phyloP scores from a whole-genome alignment of 441 rosid genomes.

The Syzygium syzygioides region DNA sequence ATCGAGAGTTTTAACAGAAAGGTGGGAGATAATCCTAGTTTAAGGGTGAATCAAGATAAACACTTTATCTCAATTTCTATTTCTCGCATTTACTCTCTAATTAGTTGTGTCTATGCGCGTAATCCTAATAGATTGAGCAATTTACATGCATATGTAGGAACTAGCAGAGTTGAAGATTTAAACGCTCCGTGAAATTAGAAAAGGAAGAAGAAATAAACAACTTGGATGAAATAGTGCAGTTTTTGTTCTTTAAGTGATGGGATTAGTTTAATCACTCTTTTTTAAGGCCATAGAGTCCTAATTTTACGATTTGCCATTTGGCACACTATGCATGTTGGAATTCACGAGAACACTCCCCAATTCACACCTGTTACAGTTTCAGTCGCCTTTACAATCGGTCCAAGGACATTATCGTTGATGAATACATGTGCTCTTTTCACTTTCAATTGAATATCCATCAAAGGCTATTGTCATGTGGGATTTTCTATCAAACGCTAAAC shows the following conservation, averaged over 20 bases:
- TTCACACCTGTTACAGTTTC: background rate
- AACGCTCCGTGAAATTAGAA: accelerated
- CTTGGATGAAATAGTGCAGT: background rate
- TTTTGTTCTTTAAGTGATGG: background rate
- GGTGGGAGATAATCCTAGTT: too few relatives aligned
- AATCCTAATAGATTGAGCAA: background rate
- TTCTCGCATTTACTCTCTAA: too few relatives aligned
- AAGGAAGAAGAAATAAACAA: background rate
- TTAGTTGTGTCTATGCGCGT: too few relatives aligned
- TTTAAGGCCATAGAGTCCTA: background rate
- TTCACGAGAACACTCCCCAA: background rate
- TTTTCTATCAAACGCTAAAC: background rate
- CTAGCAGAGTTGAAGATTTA: background rate
- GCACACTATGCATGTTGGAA: background rate
- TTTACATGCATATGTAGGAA: background rate
- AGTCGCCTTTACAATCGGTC: background rate
- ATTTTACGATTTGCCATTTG: background rate
- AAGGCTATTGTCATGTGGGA: background rate
- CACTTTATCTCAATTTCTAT: too few relatives aligned
- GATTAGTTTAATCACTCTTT: background rate
- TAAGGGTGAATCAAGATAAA: too few relatives aligned
- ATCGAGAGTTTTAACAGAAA: too few relatives aligned
- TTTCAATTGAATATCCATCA: background rate
- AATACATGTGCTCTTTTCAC: background rate
- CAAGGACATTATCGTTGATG: background rate